Conservation (phyloP, 1,139 yeast species). For the Kazachstania sp. region DNA sequence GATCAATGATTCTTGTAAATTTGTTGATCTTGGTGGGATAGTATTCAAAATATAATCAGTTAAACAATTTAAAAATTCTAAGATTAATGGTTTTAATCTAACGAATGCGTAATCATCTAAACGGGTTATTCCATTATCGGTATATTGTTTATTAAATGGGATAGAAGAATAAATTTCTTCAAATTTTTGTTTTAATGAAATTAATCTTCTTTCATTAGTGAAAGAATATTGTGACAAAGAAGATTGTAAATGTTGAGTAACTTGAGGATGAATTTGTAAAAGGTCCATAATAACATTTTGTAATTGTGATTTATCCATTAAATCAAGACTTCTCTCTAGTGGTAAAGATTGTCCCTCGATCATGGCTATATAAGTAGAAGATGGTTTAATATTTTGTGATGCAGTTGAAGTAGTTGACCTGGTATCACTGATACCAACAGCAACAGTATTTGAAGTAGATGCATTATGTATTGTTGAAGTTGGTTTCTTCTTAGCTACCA, state of each 20-base stretch:
- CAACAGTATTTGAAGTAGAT: neutral
- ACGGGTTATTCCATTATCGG: slow-evolving; percentile 7
- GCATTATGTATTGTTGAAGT: neutral
- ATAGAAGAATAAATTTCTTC: slow-evolving; percentile 20
- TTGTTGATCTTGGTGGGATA: slow-evolving; percentile 65
- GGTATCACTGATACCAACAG: neutral
- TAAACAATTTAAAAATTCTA: slow-evolving; percentile 68
- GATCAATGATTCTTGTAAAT: slow-evolving; percentile 42
- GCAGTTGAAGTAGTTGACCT: slow-evolving; percentile 9
- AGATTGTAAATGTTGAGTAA: slow-evolving; percentile 16
- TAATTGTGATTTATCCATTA: slow-evolving; percentile 25
- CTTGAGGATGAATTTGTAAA: slow-evolving; percentile 23
- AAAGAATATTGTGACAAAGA: slow-evolving; percentile 15
- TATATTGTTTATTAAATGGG: slow-evolving; percentile 22
- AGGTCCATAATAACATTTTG: slow-evolving; percentile 21
- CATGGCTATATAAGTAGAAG: neutral
- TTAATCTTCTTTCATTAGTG: slow-evolving; percentile 19
- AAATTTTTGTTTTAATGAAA: slow-evolving; percentile 19
- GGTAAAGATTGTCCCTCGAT: slow-evolving; percentile 30
- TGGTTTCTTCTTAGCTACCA: slow-evolving; percentile 5
- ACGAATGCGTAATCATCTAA: slow-evolving; percentile 73
- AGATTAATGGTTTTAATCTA: slow-evolving; percentile 63
- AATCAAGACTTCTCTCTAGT: slow-evolving; percentile 24
- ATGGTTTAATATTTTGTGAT: neutral
- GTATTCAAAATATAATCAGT: slow-evolving; percentile 73